Base-by-base conservation (phyloP, 1,284 basidiomycete genomes). In the Boletellus sp. region DNA sequence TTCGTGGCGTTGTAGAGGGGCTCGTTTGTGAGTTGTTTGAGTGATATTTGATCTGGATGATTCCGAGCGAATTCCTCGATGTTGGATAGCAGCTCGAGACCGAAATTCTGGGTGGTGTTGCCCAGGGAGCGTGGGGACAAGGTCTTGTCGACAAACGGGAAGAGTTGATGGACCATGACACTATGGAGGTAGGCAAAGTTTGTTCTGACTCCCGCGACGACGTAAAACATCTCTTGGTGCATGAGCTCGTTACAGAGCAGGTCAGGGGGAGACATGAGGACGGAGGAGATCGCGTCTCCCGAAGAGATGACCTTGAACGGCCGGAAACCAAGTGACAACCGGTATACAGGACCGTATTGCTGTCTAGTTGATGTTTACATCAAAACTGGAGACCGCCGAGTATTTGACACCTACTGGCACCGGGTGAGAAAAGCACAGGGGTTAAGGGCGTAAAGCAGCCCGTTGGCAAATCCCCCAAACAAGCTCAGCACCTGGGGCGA, bases 1-100 rank as follows among this genome's bases (percentile, higher is more conserved):
- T 67, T 64, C 1, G 51, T 55, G 1, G 60, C 50, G 0, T 13
- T 36, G 36, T 62, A 67, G 4, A 64, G 53, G 2, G 64, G 64
- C 22, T 50, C 26, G 22, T 47, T 43, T 15, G 56, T 54, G 37
- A 66, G 51, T 1, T 32, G 40, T 10, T 4, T 50, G 15, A 65
- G 42, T 1, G 62, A 61, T 22, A 63, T 30, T 5, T 48, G 26
- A 4, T 39, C 44, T 0, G 7, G 35, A 4, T 47, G 36, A 7
- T 53, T 6, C 18, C 1, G 44, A 13, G 21, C 11, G 19, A 53
- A 5, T 2, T 40, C 35, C 43, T 47, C 49, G 50, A 66, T 49
- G 30, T 51, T 49, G 1, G 52, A 51, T 3, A 57, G 48, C 37
- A 64, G 30, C 3, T 37, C 36, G 5, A 49, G 46, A 18, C 61